Conservation (phyloP, 2,329 filamentous ascomycete species). For the Ascochyta rabiei region DNA sequence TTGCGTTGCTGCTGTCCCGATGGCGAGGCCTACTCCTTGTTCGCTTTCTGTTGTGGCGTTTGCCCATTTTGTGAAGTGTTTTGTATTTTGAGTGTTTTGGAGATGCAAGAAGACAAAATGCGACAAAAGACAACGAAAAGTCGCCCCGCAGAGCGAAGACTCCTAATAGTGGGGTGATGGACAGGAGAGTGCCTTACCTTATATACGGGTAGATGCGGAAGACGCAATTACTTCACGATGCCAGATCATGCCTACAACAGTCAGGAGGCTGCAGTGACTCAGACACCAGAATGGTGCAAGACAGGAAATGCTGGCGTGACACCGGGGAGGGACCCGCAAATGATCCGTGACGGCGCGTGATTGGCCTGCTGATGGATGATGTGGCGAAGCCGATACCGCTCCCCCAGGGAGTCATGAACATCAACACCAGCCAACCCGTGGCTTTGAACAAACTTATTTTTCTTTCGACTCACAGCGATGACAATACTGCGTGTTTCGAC, state of each 20-base stretch:
- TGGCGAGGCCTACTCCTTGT: constrained; percentile 52
- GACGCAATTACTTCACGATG: constrained; percentile 18
- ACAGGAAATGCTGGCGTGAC: constrained; percentile 32
- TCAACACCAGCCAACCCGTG: constrained; percentile 14
- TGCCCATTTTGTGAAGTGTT: constrained; percentile 38
- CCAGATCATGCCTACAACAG: constrained; percentile 31
- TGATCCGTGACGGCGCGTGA: constrained; percentile 33
- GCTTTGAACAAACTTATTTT: constrained; percentile 20
- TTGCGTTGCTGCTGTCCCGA: constrained; percentile 37
- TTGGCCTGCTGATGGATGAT: constrained; percentile 31
- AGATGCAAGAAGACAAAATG: constrained; percentile 14
- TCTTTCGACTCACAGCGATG: constrained; percentile 13
- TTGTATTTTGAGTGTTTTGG: constrained; percentile 3
- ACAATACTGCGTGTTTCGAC: background rate
- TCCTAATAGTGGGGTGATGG: constrained; percentile 25
- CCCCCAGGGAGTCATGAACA: constrained; percentile 33
- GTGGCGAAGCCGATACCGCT: constrained; percentile 39
- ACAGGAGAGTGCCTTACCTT: constrained; percentile 27
- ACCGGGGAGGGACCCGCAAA: constrained; percentile 23
- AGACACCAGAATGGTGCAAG: constrained; percentile 33
- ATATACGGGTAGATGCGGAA: constrained; percentile 30
- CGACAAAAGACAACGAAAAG: constrained; percentile 29
- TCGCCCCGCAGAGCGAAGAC: constrained; percentile 36
- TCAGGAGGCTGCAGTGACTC: constrained; percentile 46
- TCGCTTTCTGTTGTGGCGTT: constrained; percentile 53